A percentile compares a stretch with the other conserved stretches of the same genome.
Conservation (phyloP, 1,284 basidiomycete genomes). For the Puccinia hordei region DNA sequence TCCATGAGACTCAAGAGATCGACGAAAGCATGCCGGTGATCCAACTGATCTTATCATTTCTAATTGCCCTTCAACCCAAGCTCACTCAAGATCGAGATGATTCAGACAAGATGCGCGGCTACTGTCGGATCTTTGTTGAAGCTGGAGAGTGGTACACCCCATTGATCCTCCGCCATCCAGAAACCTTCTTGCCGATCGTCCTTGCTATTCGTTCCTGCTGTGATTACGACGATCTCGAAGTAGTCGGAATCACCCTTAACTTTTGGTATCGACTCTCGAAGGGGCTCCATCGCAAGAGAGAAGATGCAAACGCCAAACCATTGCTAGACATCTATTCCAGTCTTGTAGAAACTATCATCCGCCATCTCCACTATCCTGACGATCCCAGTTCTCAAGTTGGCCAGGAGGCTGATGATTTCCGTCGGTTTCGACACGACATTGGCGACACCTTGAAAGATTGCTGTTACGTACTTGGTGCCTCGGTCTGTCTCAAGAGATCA, state of each 20-base stretch:
- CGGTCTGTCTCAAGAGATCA: conserved; percentile 77
- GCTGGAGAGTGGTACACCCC: conserved; percentile 93
- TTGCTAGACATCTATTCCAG: conserved; percentile 79
- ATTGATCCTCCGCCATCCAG: conserved; percentile 83
- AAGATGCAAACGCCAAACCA: conserved; percentile 61
- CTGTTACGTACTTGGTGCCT: conserved; percentile 87
- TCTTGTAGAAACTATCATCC: conserved; percentile 83
- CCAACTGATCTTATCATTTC: conserved; percentile 77
- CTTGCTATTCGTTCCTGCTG: conserved; percentile 93
- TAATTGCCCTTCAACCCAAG: conserved; percentile 72
- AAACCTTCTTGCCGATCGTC: conserved; percentile 88
- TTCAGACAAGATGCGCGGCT: conserved; percentile 83
- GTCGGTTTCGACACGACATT: conserved; percentile 94
- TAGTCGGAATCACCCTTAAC: conserved; percentile 95
- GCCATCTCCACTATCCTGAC: conserved; percentile 86
- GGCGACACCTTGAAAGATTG: conserved; percentile 99
- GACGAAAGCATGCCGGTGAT: conserved; percentile 90
- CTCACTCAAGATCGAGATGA: conserved; percentile 63
- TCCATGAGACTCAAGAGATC: conserved; percentile 97
- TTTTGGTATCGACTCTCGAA: conserved; percentile 96
- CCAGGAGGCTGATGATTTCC: conserved; percentile 90
- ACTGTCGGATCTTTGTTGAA: conserved; percentile 88
- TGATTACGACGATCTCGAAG: conserved; percentile 88
- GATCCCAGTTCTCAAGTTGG: conserved; percentile 69
- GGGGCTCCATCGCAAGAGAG: conserved; percentile 68